A percentile compares a stretch with the other conserved stretches of the same genome.
These are phyloP conservation scores for Aureobasidium sp. DNA, from an alignment of 2,329 filamentous ascomycete species.

Conservation along the genomic window DNA sequence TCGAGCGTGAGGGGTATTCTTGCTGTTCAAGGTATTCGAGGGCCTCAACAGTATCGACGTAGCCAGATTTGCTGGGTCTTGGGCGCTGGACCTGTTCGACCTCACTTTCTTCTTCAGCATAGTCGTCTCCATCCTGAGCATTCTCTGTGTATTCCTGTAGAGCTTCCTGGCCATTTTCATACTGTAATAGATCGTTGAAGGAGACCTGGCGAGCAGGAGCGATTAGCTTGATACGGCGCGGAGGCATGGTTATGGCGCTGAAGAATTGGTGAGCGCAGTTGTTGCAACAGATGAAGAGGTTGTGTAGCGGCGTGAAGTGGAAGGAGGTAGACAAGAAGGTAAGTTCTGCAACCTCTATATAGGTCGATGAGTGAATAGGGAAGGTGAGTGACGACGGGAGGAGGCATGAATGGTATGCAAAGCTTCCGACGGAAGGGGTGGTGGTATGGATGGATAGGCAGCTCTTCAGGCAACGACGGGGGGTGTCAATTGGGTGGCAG, in stretches of 20 bases:
- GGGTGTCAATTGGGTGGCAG: not conserved
- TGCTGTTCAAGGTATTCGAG: not conserved
- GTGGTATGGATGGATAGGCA: not conserved
- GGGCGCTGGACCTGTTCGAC: not conserved
- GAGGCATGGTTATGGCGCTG: not conserved
- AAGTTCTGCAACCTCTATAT: not conserved
- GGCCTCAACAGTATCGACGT: not conserved
- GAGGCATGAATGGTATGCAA: not conserved
- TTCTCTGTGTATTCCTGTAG: constrained; percentile 32
- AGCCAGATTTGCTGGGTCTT: not conserved
- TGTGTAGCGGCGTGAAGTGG: not conserved
- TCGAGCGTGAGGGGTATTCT: constrained; percentile 17
- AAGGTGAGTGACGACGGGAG: not conserved
- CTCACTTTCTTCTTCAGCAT: constrained; percentile 15
- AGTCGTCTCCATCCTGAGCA: not conserved
- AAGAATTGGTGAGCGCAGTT: not conserved
- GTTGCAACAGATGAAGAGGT: not conserved
- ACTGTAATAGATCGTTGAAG: constrained; percentile 35
- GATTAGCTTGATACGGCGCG: constrained; percentile 4
- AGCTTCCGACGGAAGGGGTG: not conserved
- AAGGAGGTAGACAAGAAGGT: not conserved
- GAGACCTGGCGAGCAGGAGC: constrained; percentile 30
- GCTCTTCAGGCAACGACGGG: not conserved
- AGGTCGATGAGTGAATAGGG: not conserved
- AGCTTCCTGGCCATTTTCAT: constrained; percentile 39